A percentile compares a stretch with the other conserved stretches of the same genome.
phyloP scores from a whole-genome alignment of 805 yeast genomes.

The Lipomyces starkeyi region DNA sequence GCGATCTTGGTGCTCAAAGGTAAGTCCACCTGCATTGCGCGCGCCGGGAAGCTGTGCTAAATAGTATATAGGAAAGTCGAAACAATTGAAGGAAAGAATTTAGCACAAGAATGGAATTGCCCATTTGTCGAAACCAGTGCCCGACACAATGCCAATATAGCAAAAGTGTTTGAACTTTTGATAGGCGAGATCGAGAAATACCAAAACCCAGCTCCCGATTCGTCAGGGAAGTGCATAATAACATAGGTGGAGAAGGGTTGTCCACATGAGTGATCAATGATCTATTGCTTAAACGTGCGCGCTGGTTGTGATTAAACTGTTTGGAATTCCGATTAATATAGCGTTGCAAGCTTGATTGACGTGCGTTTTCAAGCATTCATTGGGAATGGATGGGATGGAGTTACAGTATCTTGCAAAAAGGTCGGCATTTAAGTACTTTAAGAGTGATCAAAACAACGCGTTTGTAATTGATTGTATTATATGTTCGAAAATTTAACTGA shows the following conservation, averaged over 20 bases:
- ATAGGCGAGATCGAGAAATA: conserved; percentile 66
- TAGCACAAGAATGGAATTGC: conserved; percentile 70
- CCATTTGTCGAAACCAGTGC: conserved; percentile 87
- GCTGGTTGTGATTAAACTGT: neutral
- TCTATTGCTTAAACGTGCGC: neutral
- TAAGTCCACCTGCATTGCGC: conserved; percentile 50
- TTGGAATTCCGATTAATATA: neutral
- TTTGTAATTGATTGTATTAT: neutral
- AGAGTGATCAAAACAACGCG: neutral
- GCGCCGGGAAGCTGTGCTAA: neutral
- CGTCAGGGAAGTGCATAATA: conserved; percentile 25
- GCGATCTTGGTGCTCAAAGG: conserved; percentile 70
- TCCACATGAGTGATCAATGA: neutral
- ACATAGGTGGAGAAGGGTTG: conserved; percentile 1
- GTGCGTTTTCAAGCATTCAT: neutral
- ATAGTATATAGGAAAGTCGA: conserved; percentile 56
- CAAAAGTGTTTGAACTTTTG: conserved; percentile 63
- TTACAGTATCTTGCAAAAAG: conserved; percentile 2
- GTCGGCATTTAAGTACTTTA: neutral
- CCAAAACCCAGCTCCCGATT: conserved; percentile 56
- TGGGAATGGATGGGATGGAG: conserved; percentile 7
- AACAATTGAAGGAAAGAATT: conserved; percentile 60
- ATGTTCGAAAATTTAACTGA: neutral
- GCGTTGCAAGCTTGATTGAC: neutral
- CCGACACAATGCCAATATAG: conserved; percentile 67